Evolutionary conservation across 1,284 basidiomycete species (phyloP).

Genomic region (Rhodotorula sp.): DNA sequence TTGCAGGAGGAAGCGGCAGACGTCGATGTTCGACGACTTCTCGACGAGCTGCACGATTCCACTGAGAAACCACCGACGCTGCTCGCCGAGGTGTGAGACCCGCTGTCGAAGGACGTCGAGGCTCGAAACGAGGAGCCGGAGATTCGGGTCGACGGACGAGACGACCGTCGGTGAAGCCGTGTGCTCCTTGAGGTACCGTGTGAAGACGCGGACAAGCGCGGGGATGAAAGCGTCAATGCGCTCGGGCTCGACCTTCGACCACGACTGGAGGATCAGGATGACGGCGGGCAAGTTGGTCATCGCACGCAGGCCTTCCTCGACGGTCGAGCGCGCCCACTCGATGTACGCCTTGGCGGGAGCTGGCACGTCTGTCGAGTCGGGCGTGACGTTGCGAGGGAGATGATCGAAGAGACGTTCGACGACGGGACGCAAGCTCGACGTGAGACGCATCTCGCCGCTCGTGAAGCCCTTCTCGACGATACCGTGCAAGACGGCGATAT

Average conservation of each 20-base stretch:
- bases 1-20: slow-evolving; percentile 84
- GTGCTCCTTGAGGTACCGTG: slow-evolving; percentile 86
- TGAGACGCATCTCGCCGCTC: slow-evolving; percentile 69
- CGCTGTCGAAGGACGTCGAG: slow-evolving; percentile 56
- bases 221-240: slow-evolving; percentile 79
- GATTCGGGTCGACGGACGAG: slow-evolving; percentile 48
- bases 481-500: slow-evolving; percentile 77
- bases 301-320: slow-evolving; percentile 78
- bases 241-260: slow-evolving; percentile 78
- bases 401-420: slow-evolving; percentile 83
- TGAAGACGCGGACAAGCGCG: slow-evolving; percentile 74
- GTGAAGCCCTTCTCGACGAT: slow-evolving; percentile 68
- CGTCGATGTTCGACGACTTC: slow-evolving; percentile 76
- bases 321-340: slow-evolving; percentile 67
- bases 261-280: slow-evolving; percentile 81
- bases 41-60: slow-evolving; percentile 78
- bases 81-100: slow-evolving; percentile 56
- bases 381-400: slow-evolving; percentile 57
- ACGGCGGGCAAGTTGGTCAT: slow-evolving; percentile 72
- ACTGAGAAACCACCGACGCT: slow-evolving; percentile 65
- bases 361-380: slow-evolving; percentile 69
- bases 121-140: slow-evolving; percentile 54
- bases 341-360: slow-evolving; percentile 73
- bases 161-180: slow-evolving; percentile 49
- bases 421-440: slow-evolving; percentile 76